Percentiles rank a stretch among this genome's conserved stretches.
Conservation (phyloP, 2,329 filamentous ascomycete species). For the Ophiobolus disseminans region DNA sequence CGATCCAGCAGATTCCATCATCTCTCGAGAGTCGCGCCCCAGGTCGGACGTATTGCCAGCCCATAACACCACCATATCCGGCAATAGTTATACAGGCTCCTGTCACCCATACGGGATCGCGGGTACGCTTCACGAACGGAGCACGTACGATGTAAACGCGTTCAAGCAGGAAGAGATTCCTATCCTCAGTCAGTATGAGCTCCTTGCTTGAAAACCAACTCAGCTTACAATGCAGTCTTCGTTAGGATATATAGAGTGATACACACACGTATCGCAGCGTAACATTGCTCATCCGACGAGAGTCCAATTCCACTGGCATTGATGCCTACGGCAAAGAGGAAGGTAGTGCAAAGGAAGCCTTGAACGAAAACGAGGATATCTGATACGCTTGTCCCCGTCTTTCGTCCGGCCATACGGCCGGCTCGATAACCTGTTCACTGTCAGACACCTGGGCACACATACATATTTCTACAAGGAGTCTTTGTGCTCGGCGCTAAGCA, state of each 20-base stretch:
- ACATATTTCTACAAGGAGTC: neutral
- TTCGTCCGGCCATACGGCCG: slow-evolving; percentile 21
- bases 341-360: slow-evolving; percentile 25
- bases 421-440: slow-evolving; percentile 22
- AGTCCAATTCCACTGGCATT: slow-evolving; percentile 38
- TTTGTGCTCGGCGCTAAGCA: neutral
- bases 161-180: slow-evolving; percentile 50
- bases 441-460: neutral
- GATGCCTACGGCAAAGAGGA: slow-evolving; percentile 37
- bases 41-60: slow-evolving; percentile 32
- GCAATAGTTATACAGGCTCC: slow-evolving; percentile 27
- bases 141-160: slow-evolving; percentile 45
- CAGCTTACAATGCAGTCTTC: slow-evolving; percentile 37
- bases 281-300: slow-evolving; percentile 32
- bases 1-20: slow-evolving; percentile 45
- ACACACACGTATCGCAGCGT: slow-evolving; percentile 44
- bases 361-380: slow-evolving; percentile 27
- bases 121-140: slow-evolving; percentile 32
- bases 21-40: slow-evolving; percentile 29
- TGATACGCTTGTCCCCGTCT: slow-evolving; percentile 14
- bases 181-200: slow-evolving; percentile 4
- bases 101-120: slow-evolving; percentile 42
- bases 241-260: slow-evolving; percentile 44
- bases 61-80: slow-evolving; percentile 30
- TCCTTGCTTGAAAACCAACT: neutral